Conservation (phyloP, 2,329 filamentous ascomycete genomes). For the Stromatinia cepivora region DNA sequence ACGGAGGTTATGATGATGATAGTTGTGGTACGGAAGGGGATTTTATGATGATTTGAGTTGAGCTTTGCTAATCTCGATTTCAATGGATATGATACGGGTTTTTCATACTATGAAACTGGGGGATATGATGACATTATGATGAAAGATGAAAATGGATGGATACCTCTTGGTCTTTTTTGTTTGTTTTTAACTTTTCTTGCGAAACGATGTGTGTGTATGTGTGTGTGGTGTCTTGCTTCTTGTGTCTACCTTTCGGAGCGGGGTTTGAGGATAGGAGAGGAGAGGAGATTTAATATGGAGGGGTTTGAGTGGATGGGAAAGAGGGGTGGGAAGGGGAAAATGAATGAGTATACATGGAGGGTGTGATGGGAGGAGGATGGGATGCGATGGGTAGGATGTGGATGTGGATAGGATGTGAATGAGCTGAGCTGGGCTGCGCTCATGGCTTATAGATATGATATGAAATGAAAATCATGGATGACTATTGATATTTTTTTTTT, state of each 20-base stretch:
- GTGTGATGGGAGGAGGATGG: background rate
- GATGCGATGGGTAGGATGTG: no score
- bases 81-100: slow-evolving; percentile 2
- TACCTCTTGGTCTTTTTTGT: slow-evolving; percentile 4
- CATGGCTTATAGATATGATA: background rate
- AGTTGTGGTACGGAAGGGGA: background rate
- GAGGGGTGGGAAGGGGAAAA: background rate
- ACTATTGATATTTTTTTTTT: no score
- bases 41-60: background rate
- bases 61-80: background rate
- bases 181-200: background rate
- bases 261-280: background rate
- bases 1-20: background rate
- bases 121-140: slow-evolving; percentile 10
- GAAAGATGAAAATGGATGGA: slow-evolving; percentile 7
- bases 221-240: background rate
- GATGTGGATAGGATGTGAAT: background rate
- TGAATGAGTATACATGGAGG: background rate
- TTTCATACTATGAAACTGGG: background rate
- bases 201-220: background rate
- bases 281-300: background rate
- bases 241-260: background rate
- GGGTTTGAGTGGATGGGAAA: background rate
- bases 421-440: background rate
- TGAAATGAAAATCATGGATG: background rate